These are phyloP conservation scores for Scedosporium aurantiacum DNA, from an alignment of 2,329 filamentous ascomycete genomes.

Conservation along the genomic window DNA sequence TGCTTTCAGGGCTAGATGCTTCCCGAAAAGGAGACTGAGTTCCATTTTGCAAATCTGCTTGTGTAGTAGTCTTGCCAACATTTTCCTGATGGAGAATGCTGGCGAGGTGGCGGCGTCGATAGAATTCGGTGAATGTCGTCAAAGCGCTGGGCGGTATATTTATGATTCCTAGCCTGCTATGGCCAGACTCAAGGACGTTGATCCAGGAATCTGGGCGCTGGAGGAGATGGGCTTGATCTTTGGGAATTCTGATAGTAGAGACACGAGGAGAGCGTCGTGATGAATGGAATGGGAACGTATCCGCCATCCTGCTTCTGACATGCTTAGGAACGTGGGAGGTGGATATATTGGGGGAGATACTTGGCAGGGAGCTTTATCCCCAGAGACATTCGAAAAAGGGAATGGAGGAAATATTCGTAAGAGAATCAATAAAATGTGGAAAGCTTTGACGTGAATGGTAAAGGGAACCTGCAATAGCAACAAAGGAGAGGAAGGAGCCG, in stretches of 20 bases:
- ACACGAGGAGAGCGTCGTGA: neutral
- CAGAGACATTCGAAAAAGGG: too few relatives aligned
- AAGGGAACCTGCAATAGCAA: too few relatives aligned
- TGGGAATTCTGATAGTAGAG: slow-evolving; percentile 20
- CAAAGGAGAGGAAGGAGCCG: too few relatives aligned
- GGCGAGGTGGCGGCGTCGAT: neutral
- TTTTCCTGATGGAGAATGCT: neutral
- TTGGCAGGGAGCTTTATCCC: neutral
- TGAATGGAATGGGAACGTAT: neutral
- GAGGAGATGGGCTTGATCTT: slow-evolving; percentile 27
- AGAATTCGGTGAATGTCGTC: neutral
- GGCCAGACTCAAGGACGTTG: slow-evolving; percentile 12
- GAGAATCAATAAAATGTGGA: too few relatives aligned
- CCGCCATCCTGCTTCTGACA: neutral
- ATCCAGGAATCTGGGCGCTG: slow-evolving; percentile 25
- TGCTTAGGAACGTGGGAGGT: neutral
- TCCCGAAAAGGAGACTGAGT: too few relatives aligned
- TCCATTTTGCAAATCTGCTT: neutral
- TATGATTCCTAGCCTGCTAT: slow-evolving; percentile 13
- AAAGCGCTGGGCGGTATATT: slow-evolving; percentile 24
- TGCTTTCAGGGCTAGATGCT: too few relatives aligned
- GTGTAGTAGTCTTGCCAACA: neutral
- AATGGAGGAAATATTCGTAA: too few relatives aligned
- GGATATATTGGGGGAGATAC: neutral
- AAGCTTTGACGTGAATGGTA: too few relatives aligned